Evolutionary conservation across 179 eudicot species (phyloP).

Genomic region (Heliamphora pulchella): DNA sequence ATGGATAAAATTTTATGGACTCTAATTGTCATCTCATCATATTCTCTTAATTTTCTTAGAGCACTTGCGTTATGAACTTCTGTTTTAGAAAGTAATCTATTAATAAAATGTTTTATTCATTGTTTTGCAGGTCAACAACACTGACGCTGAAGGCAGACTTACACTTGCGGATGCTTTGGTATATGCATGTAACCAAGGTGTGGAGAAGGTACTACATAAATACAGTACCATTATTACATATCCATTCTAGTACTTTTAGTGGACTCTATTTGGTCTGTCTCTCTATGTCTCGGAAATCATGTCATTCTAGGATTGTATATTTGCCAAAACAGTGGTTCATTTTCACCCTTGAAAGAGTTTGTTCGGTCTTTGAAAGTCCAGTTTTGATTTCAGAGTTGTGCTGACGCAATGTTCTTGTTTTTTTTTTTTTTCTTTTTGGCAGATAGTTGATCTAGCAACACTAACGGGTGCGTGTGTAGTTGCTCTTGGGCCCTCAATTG

Average conservation of each 20-base stretch:
- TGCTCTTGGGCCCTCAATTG: constrained; percentile 94
- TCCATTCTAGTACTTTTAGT: background rate
- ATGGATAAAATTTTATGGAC: background rate
- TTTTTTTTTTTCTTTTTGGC: constrained; percentile 18
- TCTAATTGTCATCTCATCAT: background rate
- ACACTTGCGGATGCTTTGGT: constrained; percentile 98
- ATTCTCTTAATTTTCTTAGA: background rate
- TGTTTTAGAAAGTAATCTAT: background rate
- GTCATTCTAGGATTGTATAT: background rate
- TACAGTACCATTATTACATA: background rate
- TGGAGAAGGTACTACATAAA: constrained; percentile 62
- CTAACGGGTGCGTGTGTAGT: constrained; percentile 83
- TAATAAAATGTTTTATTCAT: background rate
- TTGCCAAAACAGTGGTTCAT: background rate
- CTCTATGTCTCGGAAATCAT: no score
- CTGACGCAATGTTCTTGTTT: constrained; percentile 14
- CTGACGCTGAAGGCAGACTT: constrained; percentile 99
- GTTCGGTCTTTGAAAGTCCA: background rate
- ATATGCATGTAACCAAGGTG: constrained; percentile 97
- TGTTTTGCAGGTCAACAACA: constrained; percentile 75
- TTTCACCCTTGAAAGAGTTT: background rate
- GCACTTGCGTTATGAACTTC: background rate
- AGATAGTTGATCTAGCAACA: constrained; percentile 94
- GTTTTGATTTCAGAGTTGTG: constrained; percentile 4
- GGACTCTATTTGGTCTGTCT: background rate